Percentiles rank a stretch among this genome's conserved stretches.
phyloP scores from a whole-genome alignment of 129 eudicot species.

The Lonicera japonica region DNA sequence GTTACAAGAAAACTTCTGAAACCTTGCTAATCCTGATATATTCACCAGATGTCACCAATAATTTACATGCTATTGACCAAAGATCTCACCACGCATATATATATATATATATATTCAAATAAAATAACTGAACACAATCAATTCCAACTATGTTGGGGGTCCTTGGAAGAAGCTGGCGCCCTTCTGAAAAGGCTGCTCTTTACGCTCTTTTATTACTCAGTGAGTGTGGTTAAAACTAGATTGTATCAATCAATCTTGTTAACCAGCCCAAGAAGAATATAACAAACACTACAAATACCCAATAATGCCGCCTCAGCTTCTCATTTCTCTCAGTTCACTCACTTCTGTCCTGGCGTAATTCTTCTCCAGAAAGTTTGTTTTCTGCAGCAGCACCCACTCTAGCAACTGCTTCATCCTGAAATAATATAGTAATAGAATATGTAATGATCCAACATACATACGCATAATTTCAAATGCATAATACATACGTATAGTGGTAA shows the following conservation, averaged over 20 bases:
- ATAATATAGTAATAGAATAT: conserved; percentile 1
- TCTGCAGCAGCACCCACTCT: conserved; percentile 16
- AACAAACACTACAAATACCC: background rate
- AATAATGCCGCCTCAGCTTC: conserved; percentile 3
- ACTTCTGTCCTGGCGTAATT: conserved; percentile 29
- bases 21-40: background rate
- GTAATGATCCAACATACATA: background rate
- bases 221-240: conserved; percentile 4
- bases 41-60: background rate
- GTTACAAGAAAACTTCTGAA: too few relatives aligned
- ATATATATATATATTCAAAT: too few relatives aligned
- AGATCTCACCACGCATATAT: background rate
- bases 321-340: conserved; percentile 13
- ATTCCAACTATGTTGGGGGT: background rate
- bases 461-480: too few relatives aligned
- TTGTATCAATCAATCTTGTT: background rate
- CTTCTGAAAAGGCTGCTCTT: background rate
- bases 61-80: background rate
- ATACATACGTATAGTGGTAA: background rate
- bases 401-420: conserved; percentile 34
- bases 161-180: background rate
- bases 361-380: conserved; percentile 24
- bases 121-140: too few relatives aligned
- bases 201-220: background rate
- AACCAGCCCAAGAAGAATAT: too few relatives aligned